Evolutionary conservation across 306 rosid species (phyloP).

Genomic region (Medicago lupulina): DNA sequence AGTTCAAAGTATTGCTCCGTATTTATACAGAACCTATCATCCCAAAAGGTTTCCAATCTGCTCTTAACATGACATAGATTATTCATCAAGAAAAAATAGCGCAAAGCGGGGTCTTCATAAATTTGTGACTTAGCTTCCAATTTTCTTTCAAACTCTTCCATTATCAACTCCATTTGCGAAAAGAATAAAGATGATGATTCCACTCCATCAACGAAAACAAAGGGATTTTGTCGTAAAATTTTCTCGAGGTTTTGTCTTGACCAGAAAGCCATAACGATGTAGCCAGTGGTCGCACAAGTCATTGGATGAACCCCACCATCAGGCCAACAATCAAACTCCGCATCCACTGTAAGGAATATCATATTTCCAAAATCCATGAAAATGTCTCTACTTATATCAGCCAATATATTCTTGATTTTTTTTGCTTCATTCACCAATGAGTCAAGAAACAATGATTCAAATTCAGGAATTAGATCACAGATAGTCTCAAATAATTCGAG

Average conservation of each 20-base stretch:
- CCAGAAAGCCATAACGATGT: not conserved
- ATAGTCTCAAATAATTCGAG: conserved; percentile 59
- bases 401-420: not conserved
- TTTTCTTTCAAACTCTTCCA: conserved; percentile 68
- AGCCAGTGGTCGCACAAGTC: not conserved
- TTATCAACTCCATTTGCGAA: conserved; percentile 60
- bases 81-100: conserved; percentile 30
- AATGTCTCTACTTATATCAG: conserved; percentile 8
- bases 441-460: conserved; percentile 58
- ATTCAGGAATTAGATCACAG: conserved; percentile 58
- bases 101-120: conserved; percentile 59
- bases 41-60: not conserved
- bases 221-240: conserved; percentile 1
- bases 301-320: conserved; percentile 22
- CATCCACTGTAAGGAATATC: conserved; percentile 29
- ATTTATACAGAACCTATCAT: not conserved
- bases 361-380: conserved; percentile 53
- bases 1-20: not conserved
- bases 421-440: conserved; percentile 32
- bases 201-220: conserved; percentile 45
- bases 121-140: conserved; percentile 68
- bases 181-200: conserved; percentile 44
- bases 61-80: not conserved
- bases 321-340: conserved; percentile 16
- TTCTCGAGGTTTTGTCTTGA: not conserved